phyloP scores from a whole-genome alignment of 2,329 filamentous ascomycete species.

The Davidsoniella neocaledoniae region DNA sequence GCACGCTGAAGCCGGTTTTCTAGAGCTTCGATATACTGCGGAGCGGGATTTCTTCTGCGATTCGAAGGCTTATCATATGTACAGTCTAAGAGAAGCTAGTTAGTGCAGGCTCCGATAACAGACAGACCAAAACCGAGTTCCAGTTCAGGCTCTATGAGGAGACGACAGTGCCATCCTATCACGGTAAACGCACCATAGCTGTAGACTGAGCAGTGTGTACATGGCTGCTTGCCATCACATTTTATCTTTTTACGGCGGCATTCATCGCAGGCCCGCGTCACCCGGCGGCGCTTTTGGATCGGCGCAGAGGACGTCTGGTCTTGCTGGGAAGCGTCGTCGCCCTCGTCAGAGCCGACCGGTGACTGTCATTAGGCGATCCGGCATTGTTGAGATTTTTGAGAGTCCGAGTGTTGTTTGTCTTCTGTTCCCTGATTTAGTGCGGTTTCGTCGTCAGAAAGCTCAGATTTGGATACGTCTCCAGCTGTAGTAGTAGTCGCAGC shows the following conservation, averaged over 20 bases:
- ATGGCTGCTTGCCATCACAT: constrained; percentile 73
- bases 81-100: constrained; percentile 44
- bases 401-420: background rate
- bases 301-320: constrained; percentile 32
- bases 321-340: constrained; percentile 19
- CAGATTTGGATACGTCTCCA: no score
- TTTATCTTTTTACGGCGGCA: constrained; percentile 78
- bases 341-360: constrained; percentile 27
- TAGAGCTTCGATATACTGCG: constrained; percentile 82
- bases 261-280: constrained; percentile 68
- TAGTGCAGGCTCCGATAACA: background rate
- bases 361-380: constrained; percentile 26
- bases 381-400: constrained; percentile 15
- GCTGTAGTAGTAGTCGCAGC: background rate
- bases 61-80: constrained; percentile 94
- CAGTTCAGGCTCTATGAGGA: background rate
- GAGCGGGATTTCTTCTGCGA: constrained; percentile 72
- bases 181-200: constrained; percentile 63
- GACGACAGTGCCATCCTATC: background rate
- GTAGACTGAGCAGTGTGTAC: constrained; percentile 93
- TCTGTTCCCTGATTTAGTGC: no score
- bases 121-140: background rate
- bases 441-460: no score
- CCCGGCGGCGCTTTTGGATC: constrained; percentile 59
- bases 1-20: constrained; percentile 71